Percentiles rank a stretch among this genome's conserved stretches.
These are phyloP conservation scores for Boletus reticulatus DNA, from an alignment of 768 basidiomycete genomes.

Conservation along the genomic window DNA sequence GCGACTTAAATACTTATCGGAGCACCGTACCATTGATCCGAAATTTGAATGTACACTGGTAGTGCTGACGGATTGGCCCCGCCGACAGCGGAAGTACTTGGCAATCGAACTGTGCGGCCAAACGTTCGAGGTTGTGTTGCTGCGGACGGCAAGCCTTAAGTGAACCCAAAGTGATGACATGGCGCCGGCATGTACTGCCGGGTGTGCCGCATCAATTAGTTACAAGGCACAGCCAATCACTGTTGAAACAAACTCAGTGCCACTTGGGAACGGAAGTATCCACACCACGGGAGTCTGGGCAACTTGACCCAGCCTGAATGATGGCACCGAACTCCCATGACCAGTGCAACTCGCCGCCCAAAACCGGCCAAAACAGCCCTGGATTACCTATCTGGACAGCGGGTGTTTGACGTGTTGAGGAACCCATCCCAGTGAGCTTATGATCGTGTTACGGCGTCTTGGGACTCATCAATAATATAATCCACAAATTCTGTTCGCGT, in stretches of 20 bases:
- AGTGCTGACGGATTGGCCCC: constrained; percentile 21
- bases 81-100: constrained; percentile 27
- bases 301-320: constrained; percentile 5
- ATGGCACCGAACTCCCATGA: constrained; percentile 12
- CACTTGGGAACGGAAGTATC: constrained; percentile 22
- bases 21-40: constrained; percentile 33
- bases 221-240: constrained; percentile 28
- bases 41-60: constrained; percentile 13
- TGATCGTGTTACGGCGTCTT: constrained; percentile 19
- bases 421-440: constrained; percentile 15
- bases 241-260: constrained; percentile 23
- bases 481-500: constrained; percentile 8
- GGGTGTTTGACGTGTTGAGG: constrained; percentile 16
- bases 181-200: constrained; percentile 21
- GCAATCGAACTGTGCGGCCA: constrained; percentile 9
- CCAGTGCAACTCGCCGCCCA: constrained; percentile 9
- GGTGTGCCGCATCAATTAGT: constrained; percentile 24
- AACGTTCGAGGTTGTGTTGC: constrained; percentile 14
- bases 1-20: constrained; percentile 24
- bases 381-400: constrained; percentile 2
- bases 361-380: constrained; percentile 5
- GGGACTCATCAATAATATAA: constrained; percentile 11
- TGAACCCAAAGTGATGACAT: constrained; percentile 18
- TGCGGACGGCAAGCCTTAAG: constrained; percentile 13
- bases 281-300: constrained; percentile 10